phyloP scores from a whole-genome alignment of 2,329 filamentous ascomycete genomes.

The Colletotrichum noveboracense region DNA sequence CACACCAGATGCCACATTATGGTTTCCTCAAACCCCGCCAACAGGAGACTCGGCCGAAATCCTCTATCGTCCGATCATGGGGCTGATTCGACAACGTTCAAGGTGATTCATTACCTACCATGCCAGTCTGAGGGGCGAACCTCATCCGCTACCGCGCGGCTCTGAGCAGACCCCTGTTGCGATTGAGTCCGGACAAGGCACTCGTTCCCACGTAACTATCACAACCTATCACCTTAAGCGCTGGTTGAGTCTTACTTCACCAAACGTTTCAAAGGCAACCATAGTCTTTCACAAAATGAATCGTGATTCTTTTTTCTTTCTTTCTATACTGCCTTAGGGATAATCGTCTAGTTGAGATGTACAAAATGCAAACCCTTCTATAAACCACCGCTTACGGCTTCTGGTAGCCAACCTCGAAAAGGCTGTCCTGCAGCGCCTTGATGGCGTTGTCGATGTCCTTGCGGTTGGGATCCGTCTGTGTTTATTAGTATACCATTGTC shows the following conservation, averaged over 20 bases:
- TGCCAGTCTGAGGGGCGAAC: not conserved
- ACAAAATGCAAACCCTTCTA: not conserved
- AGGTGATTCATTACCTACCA: not conserved
- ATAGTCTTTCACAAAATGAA: not conserved
- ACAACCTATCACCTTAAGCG: not conserved
- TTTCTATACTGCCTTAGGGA: not conserved
- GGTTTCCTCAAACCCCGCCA: not conserved
- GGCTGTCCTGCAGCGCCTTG: constrained; percentile 73
- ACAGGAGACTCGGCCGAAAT: not conserved
- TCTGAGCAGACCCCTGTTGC: not conserved
- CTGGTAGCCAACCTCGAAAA: constrained; percentile 75
- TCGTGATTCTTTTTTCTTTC: not conserved
- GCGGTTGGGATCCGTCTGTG: constrained; percentile 74
- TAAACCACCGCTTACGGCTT: constrained; percentile 38
- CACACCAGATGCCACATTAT: not conserved
- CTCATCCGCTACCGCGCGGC: not conserved
- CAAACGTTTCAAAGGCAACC: not conserved
- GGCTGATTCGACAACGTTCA: not conserved
- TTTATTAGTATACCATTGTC: constrained; percentile 25
- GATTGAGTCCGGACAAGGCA: not conserved
- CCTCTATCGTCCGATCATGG: not conserved
- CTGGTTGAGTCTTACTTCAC: not conserved
- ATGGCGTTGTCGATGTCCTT: constrained; percentile 86
- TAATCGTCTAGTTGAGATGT: not conserved
- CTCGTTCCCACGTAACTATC: not conserved